Conservation (phyloP, 2,329 filamentous ascomycete genomes). For the Cladosporium sp. region DNA sequence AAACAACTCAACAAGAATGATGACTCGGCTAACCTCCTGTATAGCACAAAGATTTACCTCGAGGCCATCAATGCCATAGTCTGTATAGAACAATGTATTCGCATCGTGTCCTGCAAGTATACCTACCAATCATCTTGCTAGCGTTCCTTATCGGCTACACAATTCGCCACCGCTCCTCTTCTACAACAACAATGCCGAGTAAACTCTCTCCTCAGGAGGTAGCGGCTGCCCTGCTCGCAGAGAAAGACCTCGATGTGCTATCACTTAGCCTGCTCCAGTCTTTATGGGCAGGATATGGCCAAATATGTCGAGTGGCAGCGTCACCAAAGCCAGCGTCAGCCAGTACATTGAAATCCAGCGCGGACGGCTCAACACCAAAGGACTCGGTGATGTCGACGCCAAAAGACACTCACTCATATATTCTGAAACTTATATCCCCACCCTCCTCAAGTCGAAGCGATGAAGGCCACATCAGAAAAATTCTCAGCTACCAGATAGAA, state of each 20-base stretch:
- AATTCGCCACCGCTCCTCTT: not conserved
- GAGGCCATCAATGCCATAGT: not conserved
- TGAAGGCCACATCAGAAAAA: conserved; percentile 65
- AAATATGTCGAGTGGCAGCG: conserved; percentile 58
- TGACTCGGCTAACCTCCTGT: conserved; percentile 10
- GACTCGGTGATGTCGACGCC: conserved; percentile 24
- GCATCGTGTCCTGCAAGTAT: not conserved
- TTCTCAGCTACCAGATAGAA: conserved; percentile 67
- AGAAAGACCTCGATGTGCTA: not conserved
- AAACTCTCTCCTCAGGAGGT: not conserved
- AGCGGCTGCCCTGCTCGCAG: not conserved
- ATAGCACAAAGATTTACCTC: not conserved
- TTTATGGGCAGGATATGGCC: conserved; percentile 51
- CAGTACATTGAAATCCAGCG: not conserved
- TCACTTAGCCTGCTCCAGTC: conserved; percentile 38
- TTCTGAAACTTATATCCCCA: conserved; percentile 63
- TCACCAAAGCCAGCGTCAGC: conserved; percentile 15
- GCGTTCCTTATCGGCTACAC: not conserved
- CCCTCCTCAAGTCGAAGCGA: conserved; percentile 47
- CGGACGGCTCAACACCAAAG: conserved; percentile 21
- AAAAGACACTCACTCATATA: conserved; percentile 37
- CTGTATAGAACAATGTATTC: not conserved
- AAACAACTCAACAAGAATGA: not conserved
- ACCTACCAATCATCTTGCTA: not conserved
- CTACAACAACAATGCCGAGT: not conserved